Conservation (phyloP, 2,329 filamentous ascomycete species). For the Cercospora sojina region DNA sequence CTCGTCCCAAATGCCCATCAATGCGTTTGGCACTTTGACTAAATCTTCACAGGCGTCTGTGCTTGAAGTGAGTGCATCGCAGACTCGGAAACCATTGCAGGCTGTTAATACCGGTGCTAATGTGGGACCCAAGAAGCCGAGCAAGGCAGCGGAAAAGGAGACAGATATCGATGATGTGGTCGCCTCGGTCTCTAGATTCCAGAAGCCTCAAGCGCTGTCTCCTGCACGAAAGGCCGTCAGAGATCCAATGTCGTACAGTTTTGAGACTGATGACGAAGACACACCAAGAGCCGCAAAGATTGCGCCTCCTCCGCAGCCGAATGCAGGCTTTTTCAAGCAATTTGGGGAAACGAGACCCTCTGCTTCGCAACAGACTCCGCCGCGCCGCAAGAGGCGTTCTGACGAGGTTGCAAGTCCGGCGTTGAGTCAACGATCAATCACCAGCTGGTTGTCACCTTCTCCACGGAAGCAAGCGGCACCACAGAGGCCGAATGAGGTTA, state of each 20-base stretch:
- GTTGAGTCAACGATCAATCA: constrained; percentile 31
- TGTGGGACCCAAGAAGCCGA: constrained; percentile 3
- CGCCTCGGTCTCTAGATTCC: constrained; percentile 15
- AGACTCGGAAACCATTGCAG: constrained; percentile 17
- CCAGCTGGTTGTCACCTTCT: constrained; percentile 32
- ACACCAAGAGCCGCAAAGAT: constrained; percentile 16
- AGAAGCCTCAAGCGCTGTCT: constrained; percentile 15
- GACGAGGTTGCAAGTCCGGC: constrained; percentile 30
- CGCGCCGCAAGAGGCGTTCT: constrained; percentile 32
- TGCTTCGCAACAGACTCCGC: constrained; percentile 24
- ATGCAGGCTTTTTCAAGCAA: not conserved
- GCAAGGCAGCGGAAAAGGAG: constrained; percentile 2
- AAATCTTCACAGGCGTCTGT: constrained; percentile 23
- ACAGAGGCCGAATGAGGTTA: constrained; percentile 20
- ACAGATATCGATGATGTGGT: not conserved
- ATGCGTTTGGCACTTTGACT: constrained; percentile 13
- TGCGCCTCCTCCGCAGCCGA: not conserved
- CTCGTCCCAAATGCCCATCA: constrained; percentile 18
- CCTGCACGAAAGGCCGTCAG: not conserved
- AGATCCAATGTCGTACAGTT: not conserved
- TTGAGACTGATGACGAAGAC: constrained; percentile 19
- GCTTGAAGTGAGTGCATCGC: constrained; percentile 1
- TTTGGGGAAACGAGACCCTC: constrained; percentile 6
- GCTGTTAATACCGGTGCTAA: constrained; percentile 15
- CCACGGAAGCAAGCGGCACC: constrained; percentile 23